phyloP scores from a whole-genome alignment of 768 basidiomycete species.

The Filobasidium wieringae region DNA sequence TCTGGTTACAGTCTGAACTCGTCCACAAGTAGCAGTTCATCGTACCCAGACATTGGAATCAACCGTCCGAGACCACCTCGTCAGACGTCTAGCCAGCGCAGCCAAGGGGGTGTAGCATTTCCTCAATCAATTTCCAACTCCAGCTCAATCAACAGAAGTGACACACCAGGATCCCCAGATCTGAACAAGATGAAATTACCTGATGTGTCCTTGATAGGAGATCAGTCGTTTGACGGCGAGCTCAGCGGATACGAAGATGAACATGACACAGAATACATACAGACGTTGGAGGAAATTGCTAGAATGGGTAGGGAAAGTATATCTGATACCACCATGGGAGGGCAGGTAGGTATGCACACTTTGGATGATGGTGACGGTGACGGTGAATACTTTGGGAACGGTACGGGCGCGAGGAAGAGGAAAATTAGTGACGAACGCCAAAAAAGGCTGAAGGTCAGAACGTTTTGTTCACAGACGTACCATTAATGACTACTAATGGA shows the following conservation, averaged over 20 bases:
- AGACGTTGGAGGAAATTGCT: not conserved
- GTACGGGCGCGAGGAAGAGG: not conserved
- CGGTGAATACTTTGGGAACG: not conserved
- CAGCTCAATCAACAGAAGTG: not conserved
- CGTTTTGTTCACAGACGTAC: not conserved
- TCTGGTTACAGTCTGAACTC: too few relatives aligned
- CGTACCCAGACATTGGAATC: too few relatives aligned
- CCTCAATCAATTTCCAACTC: not conserved
- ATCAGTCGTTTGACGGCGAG: not conserved
- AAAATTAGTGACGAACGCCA: not conserved
- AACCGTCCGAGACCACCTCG: not conserved
- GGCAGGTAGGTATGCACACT: not conserved
- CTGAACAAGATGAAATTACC: not conserved
- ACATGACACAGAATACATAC: not conserved
- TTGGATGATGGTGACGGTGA: not conserved
- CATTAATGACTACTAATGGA: too few relatives aligned
- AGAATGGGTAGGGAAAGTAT: not conserved
- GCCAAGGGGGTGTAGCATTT: not conserved
- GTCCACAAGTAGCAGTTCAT: too few relatives aligned
- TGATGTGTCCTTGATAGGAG: not conserved
- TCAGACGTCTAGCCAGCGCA: not conserved
- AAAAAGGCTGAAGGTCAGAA: not conserved
- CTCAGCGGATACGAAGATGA: not conserved
- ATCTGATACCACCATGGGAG: not conserved
- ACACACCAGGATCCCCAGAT: not conserved